Evolutionary conservation across 2,329 filamentous ascomycete species (phyloP), one percentile per base, ranked within the genome.

Genomic region (Sporothrix protearum): DNA sequence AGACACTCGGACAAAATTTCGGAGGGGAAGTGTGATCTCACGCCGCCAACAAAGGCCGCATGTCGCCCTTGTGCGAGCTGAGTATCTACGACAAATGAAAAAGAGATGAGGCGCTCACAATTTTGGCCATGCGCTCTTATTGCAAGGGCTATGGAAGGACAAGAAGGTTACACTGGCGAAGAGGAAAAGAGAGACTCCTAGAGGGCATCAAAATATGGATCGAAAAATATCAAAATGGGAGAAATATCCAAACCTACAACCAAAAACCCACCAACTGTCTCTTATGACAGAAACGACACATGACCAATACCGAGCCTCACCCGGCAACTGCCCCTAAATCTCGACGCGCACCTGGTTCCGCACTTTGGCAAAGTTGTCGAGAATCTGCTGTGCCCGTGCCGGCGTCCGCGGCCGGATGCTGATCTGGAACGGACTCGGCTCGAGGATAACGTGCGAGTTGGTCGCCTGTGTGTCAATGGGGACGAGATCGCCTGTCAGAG

Each of bases 361-460:
- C 6, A 81, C 78, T 2, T 77, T 77, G 14, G 76, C 77, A 67
- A 81, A 84, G 19, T 76, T 77, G 14, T 79, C 76, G 49, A 85
- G 74, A 8, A 86, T 80, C 45, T 76, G 74, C 55, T 76, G 74
- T 1, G 80, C 80, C 66, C 80, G 80, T 73, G 80, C 78, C n/a
- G 78, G 75, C 64, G 79, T 83, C 51, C 85, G 77, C 1, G 82
- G 79, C 73, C 77, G 78, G 74, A 86, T 80, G 51, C 81, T 80
- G 76, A 85, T 82, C 53, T 82, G 80, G 76, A 83, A 87, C 3
- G 81, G 80, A 69, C 78, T 73, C 8, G 85, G 84, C 78, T 87
- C 85, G 12, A 86, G 78, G 73, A 87, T 87, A 71, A 86, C 84
- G 74, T 85, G 84, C 68, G 81, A 81, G 76, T 86, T 85, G 33